Evolutionary conservation across 202 grass and related monocot genomes (phyloP), one percentile per base, ranked within the genome.

Genomic region (Schoenoplectus triqueter): DNA sequence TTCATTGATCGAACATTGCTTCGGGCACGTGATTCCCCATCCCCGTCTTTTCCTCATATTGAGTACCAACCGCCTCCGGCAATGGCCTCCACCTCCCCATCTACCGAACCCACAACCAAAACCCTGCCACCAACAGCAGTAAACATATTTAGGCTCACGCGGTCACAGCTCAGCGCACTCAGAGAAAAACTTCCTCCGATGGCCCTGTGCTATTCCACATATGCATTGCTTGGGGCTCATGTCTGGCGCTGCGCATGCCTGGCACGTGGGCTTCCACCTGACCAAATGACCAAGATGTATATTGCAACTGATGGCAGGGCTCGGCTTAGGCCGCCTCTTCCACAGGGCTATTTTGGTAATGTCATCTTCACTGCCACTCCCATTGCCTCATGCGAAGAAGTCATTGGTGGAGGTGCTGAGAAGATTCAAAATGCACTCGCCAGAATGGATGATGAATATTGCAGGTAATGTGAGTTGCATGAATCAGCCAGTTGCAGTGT

Each of bases 331-430:
- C 92, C 95, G 0, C 84, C 84, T 62, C 89, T 97, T 49, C 91
- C 92, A 15, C 86, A 90, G 10, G 95, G 95, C 44, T 97, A 97
- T 61, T 94, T 97, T 8, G 95, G 95, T 44, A 97, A 97, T 86
- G 95, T 97, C 8, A 94, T 97, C 68, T 97, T 97, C 91, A 97
- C 95, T 0, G 89, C 89, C 19, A 94, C 95, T 42, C 92, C 95
- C 18, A 83, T 94, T 51, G 90, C 91, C 0, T 66, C 89, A 63
- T 89, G 86, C 9, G 80, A 73, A 49, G 92, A 92, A 79, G 92
- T 97, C 3, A 54, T 87, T 13, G 14, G 82, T 6, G 75, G 65
- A 2, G 82, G 87, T 1, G 80, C 83, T 3, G 82, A 88, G 7
- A 90, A 81, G 60, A 94, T 97, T 63, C 95, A 97, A 80, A 73